Base-by-base conservation (phyloP, 441 rosid genomes). In the Cnidoscolus chayamansa region DNA sequence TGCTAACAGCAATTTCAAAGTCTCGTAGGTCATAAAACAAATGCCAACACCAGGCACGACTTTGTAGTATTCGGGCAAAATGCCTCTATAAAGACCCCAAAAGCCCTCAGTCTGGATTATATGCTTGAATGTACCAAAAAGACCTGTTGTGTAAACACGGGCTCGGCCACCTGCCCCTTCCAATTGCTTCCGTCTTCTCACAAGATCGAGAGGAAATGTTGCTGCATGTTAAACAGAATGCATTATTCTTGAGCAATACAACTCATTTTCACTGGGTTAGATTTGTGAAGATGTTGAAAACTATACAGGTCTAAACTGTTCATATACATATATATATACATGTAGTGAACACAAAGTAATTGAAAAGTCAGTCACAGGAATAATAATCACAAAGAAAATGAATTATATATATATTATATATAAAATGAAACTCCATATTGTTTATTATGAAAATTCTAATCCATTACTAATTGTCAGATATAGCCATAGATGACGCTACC, bases 11-110 rank as follows among this genome's bases (percentile, higher is more conserved):
- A 80, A 74, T 84, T 92, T 92, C 72, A 92, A 80, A 1, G 89
- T 82, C 84, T 94, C 97, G 13, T 94, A 92, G 3, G 97, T 88
- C 97, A 92, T 90, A 86, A 94, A 94, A 80, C 93, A 88, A 11
- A 94, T 94, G 45, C 97, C 98, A 0, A 94, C 94, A 47, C 97
- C 90, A 31, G 98, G 98, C 40, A 92, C 97, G 59, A 92, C 98
- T 84, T 94, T 94, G 83, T 87, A 90, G 81, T 91, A 94, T 79
- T 94, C 98, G 1, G 98, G 97, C 77, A 90, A 78, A 17, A 94
- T 92, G 56, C 98, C 98, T 81, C 98, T 83, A 68, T 94, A 94
- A 55, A 94, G 71, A 51, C 98, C 97, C 35, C 78, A 84, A 8
- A 88, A 77, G 47, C 98, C 98, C 79, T 94, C 98, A 0, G 84